Base-by-base conservation (phyloP, 2,329 filamentous ascomycete genomes). In the Aureobasidium leucospermi region DNA sequence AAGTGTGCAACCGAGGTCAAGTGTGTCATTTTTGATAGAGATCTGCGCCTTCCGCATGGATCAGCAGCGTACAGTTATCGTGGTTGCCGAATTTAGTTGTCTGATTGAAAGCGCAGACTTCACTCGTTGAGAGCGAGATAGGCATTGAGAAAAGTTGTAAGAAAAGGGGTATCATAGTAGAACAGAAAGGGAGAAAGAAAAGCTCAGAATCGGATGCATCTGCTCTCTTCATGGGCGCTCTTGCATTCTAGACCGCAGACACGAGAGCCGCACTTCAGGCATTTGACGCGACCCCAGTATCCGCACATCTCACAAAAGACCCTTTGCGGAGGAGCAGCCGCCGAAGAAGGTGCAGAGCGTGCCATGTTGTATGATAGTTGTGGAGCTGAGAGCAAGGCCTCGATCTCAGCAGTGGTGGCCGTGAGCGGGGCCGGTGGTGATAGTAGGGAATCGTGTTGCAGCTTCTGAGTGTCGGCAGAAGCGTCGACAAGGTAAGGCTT, bases 201-300 rank as follows among this genome's bases (percentile, higher is more conserved):
- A n/a, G 39, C 13, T 56, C 72, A 73, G 60, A 74, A 72, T 67
- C 85, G 78, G 60, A 84, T 81, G 63, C 89, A 80, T 65, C 85
- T 87, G 66, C 88, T 87, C 71, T 89, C 86, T 58, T 85, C 81
- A 71, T 93, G 89, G 63, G 81, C 78, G 67, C 85, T 84, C 66
- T 90, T 78, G 67, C 89, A 92, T 61, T 89, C 85, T 65, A 92
- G 72, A 41, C 87, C 88, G 70, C 89, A 93, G n/a, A 89, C 85
- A 66, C 86, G 79, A 47, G 82, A 82, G n/a, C 88, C 88, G 73
- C 89, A 93, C 75, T 88, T 89, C 71, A 86, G 81, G 74, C 89
- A 93, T 71, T 81, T 82, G 47, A 90, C 85, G 42, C 85, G 77
- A 2, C 88, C 89, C 88, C 89, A 92, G 73, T 91, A 92, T 13